Evolutionary conservation across 169 alveolate genomes (phyloP).

Genomic region (Ichthyophthirius multifiliis): DNA sequence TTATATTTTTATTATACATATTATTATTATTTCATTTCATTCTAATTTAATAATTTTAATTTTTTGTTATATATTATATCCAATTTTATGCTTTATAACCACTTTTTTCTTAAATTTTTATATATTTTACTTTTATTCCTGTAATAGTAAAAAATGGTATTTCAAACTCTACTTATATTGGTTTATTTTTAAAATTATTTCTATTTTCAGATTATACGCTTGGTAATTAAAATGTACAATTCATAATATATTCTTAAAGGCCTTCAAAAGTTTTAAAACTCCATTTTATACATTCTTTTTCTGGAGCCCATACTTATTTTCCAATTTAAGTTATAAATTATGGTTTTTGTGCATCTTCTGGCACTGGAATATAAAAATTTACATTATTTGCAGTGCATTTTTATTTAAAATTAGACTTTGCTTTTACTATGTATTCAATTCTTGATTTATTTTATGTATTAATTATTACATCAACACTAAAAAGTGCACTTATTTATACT

Average conservation of each 20-base stretch:
- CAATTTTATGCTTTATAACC: slow-evolving; percentile 67
- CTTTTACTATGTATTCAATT: slow-evolving; percentile 54
- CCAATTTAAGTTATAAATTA: slow-evolving; percentile 59
- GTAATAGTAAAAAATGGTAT: slow-evolving; percentile 71
- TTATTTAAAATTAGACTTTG: slow-evolving; percentile 43
- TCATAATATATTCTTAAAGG: slow-evolving; percentile 53
- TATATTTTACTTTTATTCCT: slow-evolving; percentile 70
- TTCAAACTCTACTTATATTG: slow-evolving; percentile 57
- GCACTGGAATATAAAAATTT: slow-evolving; percentile 51
- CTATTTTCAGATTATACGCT: slow-evolving; percentile 46
- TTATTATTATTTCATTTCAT: slow-evolving; percentile 28
- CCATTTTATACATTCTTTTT: slow-evolving; percentile 56
- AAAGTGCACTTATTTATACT: slow-evolving; percentile 44
- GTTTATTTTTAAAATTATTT: slow-evolving; percentile 41
- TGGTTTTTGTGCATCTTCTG: slow-evolving; percentile 66
- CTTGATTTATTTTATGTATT: slow-evolving; percentile 35
- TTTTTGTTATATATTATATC: slow-evolving; percentile 66
- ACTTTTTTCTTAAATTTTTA: slow-evolving; percentile 59
- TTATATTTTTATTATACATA: no score
- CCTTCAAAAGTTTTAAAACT: slow-evolving; percentile 63
- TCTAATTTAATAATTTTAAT: slow-evolving; percentile 68
- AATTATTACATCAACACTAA: slow-evolving; percentile 49
- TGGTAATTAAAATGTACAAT: slow-evolving; percentile 59
- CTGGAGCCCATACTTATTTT: slow-evolving; percentile 49
- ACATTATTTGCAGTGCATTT: slow-evolving; percentile 56